Conservation (phyloP, 2,329 filamentous ascomycete species). For the Clonostachys rosea region DNA sequence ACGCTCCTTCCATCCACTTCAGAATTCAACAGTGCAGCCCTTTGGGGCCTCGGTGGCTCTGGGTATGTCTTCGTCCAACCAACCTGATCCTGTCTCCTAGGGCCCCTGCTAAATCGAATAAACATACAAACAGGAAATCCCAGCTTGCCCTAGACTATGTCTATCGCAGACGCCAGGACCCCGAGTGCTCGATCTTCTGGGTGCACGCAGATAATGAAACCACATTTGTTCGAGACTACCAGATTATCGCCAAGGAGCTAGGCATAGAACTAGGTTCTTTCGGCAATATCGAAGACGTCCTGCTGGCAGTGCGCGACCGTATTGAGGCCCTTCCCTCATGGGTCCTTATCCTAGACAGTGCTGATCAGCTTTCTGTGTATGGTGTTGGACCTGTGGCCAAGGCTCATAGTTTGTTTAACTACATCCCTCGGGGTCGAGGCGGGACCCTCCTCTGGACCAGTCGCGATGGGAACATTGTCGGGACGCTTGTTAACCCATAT, state of each 20-base stretch:
- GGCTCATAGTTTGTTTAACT: conserved; percentile 3
- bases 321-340: conserved; percentile 13
- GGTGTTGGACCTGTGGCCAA: too few species aligned
- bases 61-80: conserved; percentile 11
- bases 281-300: conserved; percentile 6
- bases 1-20: conserved; percentile 7
- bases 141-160: conserved; percentile 27
- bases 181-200: conserved; percentile 24
- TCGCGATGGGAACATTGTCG: not conserved
- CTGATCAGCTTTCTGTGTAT: conserved; percentile 14
- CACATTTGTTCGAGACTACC: conserved; percentile 20
- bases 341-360: conserved; percentile 27
- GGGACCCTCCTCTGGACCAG: not conserved
- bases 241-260: conserved; percentile 8
- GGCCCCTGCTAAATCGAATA: not conserved
- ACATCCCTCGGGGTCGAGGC: not conserved
- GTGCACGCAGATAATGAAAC: conserved; percentile 21
- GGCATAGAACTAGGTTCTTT: conserved; percentile 13
- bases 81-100: not conserved
- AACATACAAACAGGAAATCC: conserved; percentile 17
- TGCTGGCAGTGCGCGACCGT: conserved; percentile 4
- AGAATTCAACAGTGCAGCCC: conserved; percentile 7
- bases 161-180: conserved; percentile 9
- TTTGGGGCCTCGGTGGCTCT: conserved; percentile 18
- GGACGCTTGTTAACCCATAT: not conserved